phyloP scores from a whole-genome alignment of 2,329 filamentous ascomycete genomes.

The Colletotrichum chlorophyti region DNA sequence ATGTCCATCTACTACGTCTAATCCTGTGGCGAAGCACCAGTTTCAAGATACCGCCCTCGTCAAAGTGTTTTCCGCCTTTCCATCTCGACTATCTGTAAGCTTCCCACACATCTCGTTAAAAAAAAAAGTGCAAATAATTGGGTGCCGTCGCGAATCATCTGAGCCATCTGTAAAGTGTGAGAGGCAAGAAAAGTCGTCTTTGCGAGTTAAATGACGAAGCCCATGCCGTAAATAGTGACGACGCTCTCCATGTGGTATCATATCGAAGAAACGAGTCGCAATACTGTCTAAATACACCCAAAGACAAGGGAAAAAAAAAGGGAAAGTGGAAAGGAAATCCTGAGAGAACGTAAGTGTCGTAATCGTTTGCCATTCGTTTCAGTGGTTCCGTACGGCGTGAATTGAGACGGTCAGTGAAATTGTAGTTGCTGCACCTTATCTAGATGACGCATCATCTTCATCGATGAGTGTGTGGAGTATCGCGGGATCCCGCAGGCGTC shows the following conservation, averaged over 20 bases:
- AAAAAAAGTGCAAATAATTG: neutral
- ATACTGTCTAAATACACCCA: constrained; percentile 23
- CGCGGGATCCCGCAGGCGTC: constrained; percentile 37
- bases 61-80: no score
- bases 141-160: constrained; percentile 1
- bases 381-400: neutral
- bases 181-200: neutral
- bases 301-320: constrained; percentile 1
- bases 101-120: neutral
- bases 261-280: constrained; percentile 26
- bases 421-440: neutral
- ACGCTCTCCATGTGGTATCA: constrained; percentile 30
- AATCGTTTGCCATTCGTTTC: constrained; percentile 13
- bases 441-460: constrained; percentile 10
- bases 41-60: no score
- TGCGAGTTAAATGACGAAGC: constrained; percentile 19
- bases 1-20: no score
- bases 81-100: neutral
- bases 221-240: constrained; percentile 6
- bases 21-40: no score
- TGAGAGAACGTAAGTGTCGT: constrained; percentile 21
- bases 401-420: no score
- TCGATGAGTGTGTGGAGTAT: constrained; percentile 14
- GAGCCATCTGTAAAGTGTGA: neutral
- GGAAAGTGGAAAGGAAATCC: neutral